Base-by-base conservation (phyloP, 129 eudicot species). In the Glebionis coronaria region DNA sequence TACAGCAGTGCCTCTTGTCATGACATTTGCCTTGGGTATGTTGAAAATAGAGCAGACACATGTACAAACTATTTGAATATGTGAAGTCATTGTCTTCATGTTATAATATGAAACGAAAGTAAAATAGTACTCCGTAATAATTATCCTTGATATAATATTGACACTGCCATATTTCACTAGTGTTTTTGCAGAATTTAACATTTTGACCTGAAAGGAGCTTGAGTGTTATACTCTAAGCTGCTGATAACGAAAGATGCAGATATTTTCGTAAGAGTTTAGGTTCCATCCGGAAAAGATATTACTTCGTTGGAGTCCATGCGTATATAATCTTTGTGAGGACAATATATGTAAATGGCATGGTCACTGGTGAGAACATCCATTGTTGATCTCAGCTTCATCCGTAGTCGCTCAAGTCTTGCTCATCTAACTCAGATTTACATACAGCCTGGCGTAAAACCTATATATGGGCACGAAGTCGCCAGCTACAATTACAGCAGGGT, bases 341-440 rank as follows among this genome's bases (percentile, higher is more conserved):
- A 23, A 38, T 59, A 75, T 27, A 52, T 40, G 13, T 69, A 49
- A 78, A 81, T 78, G 79, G 73, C 79, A 57, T 56, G 50, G 70
- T 65, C 69, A 18, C 47, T 67, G 19, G 40, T 57, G 49, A 71
- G 57, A 76, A 50, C 35, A 2, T 56, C 75, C 51, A 25, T 23
- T 44, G 49, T 40, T 16, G 35, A 54, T 71, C 29, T 55, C 31
- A 4, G 12, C 55, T 29, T 76, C 49, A 31, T 67, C 31, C 56
- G 70, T 40, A 76, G 67, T 35, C 71, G 70, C 76, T 61, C 80
- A 56, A 15, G 52, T 50, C 55, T 74, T 25, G 29, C 56, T 56
- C 31, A 40, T 65, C 35, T 65, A 38, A 15, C 66, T 68, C 61
- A 62, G 59, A 23, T 55, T 56, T 5, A 62, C 1, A 28, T 70